Percentiles rank a stretch among this genome's conserved stretches.
These are phyloP conservation scores for Alternaria brassicae DNA, from an alignment of 2,329 filamentous ascomycete species.

Conservation along the genomic window DNA sequence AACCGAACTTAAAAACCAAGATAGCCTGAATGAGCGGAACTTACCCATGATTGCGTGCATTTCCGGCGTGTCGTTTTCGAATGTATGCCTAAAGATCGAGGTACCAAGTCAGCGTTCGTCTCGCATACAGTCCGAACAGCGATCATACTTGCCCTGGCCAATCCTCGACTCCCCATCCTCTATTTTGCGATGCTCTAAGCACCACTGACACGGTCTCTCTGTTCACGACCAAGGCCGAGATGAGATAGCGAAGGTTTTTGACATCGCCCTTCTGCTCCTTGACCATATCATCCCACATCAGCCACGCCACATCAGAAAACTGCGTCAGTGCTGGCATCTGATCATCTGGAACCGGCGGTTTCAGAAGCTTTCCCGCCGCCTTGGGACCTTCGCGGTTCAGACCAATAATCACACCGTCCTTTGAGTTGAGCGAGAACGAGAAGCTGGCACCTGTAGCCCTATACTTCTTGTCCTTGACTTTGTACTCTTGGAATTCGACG, in stretches of 20 bases:
- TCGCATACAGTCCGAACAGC: no score
- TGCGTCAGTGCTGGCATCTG: slow-evolving; percentile 20
- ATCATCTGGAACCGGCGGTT: slow-evolving; percentile 14
- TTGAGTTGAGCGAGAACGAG: slow-evolving; percentile 21
- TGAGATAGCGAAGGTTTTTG: slow-evolving; percentile 22
- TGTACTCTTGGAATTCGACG: slow-evolving; percentile 21
- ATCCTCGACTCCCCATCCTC: slow-evolving; percentile 9
- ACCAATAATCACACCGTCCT: slow-evolving; percentile 27
- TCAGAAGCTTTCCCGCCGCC: slow-evolving; percentile 17
- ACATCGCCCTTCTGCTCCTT: slow-evolving; percentile 2
- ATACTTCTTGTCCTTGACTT: slow-evolving; percentile 12
- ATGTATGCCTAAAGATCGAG: slow-evolving; percentile 6
- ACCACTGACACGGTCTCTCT: slow-evolving; percentile 21
- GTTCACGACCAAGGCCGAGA: slow-evolving; percentile 25
- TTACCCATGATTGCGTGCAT: slow-evolving; percentile 27
- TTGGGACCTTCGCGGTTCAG: slow-evolving; percentile 22
- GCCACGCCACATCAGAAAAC: slow-evolving; percentile 30
- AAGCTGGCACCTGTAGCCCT: slow-evolving; percentile 24
- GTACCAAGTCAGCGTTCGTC: no score
- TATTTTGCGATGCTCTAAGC: slow-evolving; percentile 12
- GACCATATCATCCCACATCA: slow-evolving; percentile 18
- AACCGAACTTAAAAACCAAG: background rate
- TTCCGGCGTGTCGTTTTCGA: slow-evolving; percentile 18
- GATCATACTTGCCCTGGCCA: slow-evolving; percentile 19
- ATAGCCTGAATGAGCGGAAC: background rate